Conservation (phyloP, 1,139 yeast genomes). For the Hyphopichia fennica region DNA sequence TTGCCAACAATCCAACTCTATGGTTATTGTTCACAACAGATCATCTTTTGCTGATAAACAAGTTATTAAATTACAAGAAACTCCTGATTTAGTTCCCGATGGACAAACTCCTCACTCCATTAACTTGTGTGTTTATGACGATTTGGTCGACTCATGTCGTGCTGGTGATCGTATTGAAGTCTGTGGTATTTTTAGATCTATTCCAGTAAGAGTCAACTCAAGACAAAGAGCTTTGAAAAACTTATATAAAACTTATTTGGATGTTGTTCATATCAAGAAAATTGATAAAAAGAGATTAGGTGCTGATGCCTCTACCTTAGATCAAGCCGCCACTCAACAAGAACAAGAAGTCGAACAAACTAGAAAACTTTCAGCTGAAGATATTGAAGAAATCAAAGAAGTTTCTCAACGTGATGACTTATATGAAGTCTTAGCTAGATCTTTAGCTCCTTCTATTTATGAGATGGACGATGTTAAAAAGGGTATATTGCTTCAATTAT, state of each 20-base stretch:
- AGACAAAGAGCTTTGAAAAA: conserved; percentile 82
- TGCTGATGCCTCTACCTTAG: conserved; percentile 69
- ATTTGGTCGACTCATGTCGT: conserved; percentile 87
- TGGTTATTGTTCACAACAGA: conserved; percentile 89
- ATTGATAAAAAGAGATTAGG: conserved; percentile 82
- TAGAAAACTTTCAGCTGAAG: conserved; percentile 67
- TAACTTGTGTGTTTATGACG: conserved; percentile 92
- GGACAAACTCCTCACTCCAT: conserved; percentile 99
- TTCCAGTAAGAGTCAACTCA: conserved; percentile 86
- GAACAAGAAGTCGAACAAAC: conserved; percentile 77
- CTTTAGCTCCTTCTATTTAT: conserved; percentile 92
- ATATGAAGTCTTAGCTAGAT: conserved; percentile 85
- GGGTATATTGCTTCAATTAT: conserved; percentile 86
- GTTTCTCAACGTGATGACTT: conserved; percentile 71
- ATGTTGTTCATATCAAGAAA: conserved; percentile 89
- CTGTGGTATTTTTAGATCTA: conserved; percentile 91
- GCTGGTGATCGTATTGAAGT: conserved; percentile 98
- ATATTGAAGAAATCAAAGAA: conserved; percentile 60
- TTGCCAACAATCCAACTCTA: conserved; percentile 83
- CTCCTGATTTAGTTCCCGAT: conserved; percentile 97
- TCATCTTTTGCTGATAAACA: conserved; percentile 94
- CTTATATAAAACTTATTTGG: conserved; percentile 88
- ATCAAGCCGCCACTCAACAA: conserved; percentile 42
- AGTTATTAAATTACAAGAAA: conserved; percentile 89
- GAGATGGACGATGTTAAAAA: conserved; percentile 97